Conservation (phyloP, 768 basidiomycete genomes). For the Auricularia auricula-judae region DNA sequence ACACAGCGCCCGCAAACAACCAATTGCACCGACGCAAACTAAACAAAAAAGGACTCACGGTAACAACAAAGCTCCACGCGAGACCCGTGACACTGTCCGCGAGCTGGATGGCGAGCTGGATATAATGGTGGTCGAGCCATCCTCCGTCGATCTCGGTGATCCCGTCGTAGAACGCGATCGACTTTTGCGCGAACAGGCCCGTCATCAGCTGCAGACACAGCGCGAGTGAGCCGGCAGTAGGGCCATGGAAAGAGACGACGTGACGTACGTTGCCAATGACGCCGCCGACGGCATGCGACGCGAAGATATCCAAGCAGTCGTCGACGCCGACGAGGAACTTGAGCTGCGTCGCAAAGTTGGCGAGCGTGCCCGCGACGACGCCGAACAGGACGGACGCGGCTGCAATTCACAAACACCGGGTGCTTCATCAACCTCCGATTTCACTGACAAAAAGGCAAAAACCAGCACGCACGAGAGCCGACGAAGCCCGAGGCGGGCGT, state of each 20-base stretch:
- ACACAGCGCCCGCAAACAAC: neutral
- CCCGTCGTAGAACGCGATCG: constrained; percentile 75
- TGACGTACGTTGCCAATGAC: constrained; percentile 71
- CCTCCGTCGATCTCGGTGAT: constrained; percentile 52
- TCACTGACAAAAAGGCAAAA: constrained; percentile 5
- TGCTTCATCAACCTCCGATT: neutral
- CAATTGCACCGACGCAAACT: neutral
- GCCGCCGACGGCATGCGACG: constrained; percentile 71
- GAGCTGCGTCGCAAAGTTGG: constrained; percentile 94
- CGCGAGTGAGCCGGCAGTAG: no score
- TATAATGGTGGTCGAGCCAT: constrained; percentile 48
- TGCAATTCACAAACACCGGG: constrained; percentile 10
- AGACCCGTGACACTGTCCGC: constrained; percentile 62
- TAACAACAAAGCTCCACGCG: constrained; percentile 64
- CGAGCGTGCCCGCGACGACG: constrained; percentile 67
- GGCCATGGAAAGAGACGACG: no score
- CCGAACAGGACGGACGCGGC: constrained; percentile 82
- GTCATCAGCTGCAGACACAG: constrained; percentile 58
- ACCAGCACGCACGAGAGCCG: constrained; percentile 48
- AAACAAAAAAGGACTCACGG: constrained; percentile 16
- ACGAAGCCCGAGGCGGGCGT: constrained; percentile 80
- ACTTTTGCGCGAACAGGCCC: constrained; percentile 70
- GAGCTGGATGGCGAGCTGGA: constrained; percentile 79
- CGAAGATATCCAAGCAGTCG: constrained; percentile 85
- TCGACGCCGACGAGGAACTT: constrained; percentile 74